Conservation (phyloP, 1,139 yeast species). For the Candida pseudocylindracea region DNA sequence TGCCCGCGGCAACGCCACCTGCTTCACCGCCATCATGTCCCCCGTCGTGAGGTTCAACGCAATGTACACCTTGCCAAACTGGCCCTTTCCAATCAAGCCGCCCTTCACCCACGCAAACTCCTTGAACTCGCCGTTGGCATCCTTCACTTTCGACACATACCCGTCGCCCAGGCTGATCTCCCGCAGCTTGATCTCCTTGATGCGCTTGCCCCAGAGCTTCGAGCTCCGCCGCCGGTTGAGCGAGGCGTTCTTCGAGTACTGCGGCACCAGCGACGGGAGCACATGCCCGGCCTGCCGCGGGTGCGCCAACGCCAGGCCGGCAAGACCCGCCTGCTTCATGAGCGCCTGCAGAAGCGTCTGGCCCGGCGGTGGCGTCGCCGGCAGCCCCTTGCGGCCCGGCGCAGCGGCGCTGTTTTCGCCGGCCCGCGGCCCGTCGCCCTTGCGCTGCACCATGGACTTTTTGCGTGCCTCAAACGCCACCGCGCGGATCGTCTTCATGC, state of each 20-base stretch:
- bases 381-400: no score
- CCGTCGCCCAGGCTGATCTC: constrained; percentile 26
- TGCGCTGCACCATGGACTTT: constrained; percentile 18
- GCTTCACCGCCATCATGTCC: constrained; percentile 97
- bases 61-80: constrained; percentile 87
- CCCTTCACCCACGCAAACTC: constrained; percentile 98
- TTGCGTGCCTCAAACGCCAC: constrained; percentile 75
- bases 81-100: constrained; percentile 89
- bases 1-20: constrained; percentile 43
- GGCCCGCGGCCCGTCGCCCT: no score
- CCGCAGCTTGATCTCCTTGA: constrained; percentile 71
- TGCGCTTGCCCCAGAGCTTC: constrained; percentile 94
- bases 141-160: constrained; percentile 34
- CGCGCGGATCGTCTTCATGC: constrained; percentile 76
- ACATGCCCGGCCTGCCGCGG: no score
- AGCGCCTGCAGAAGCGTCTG: neutral
- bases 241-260: no score
- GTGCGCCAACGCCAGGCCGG: constrained; percentile 1
- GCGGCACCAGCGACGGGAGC: no score
- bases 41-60: constrained; percentile 94
- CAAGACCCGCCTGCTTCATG: neutral
- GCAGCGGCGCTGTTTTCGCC: no score
- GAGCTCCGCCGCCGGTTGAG: constrained; percentile 27
- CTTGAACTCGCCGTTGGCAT: constrained; percentile 39
- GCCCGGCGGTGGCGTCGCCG: no score